Conservation (phyloP, 2,329 filamentous ascomycete species). For the Penicillium sp. region DNA sequence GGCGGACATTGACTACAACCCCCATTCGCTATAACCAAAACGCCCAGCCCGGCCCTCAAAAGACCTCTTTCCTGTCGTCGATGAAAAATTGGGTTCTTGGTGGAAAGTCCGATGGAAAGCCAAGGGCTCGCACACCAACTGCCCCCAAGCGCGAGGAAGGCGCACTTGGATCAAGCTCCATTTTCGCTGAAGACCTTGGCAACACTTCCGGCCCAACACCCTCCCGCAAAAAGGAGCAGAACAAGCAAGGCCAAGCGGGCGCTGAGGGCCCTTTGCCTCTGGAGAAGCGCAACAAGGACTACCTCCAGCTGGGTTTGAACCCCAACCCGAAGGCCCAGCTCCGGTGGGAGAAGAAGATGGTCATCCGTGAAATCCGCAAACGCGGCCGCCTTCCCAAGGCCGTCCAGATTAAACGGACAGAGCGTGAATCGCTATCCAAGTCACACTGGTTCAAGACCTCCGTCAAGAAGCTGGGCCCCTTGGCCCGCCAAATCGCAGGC, state of each 20-base stretch:
- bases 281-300: slow-evolving; percentile 47
- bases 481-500: slow-evolving; percentile 85
- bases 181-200: slow-evolving; percentile 41
- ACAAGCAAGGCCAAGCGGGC: slow-evolving; percentile 8
- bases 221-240: slow-evolving; percentile 20
- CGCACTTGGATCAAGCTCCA: slow-evolving; percentile 38
- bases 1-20: slow-evolving; percentile 37
- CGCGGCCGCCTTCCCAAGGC: slow-evolving; percentile 66
- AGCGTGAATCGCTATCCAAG: slow-evolving; percentile 59
- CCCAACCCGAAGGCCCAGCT: slow-evolving; percentile 71
- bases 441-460: slow-evolving; percentile 78
- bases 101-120: slow-evolving; percentile 24
- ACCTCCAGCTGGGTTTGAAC: slow-evolving; percentile 66
- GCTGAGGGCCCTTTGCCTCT: slow-evolving; percentile 19
- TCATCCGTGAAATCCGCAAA: slow-evolving; percentile 71
- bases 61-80: slow-evolving; percentile 28
- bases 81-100: slow-evolving; percentile 38
- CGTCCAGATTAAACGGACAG: slow-evolving; percentile 67
- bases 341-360: slow-evolving; percentile 80
- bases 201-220: slow-evolving; percentile 28
- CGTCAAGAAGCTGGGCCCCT: slow-evolving; percentile 84
- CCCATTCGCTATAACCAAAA: slow-evolving; percentile 30
- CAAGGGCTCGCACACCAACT: slow-evolving; percentile 27
- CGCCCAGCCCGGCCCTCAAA: slow-evolving; percentile 15
- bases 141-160: slow-evolving; percentile 37